Percentiles rank a stretch among this genome's conserved stretches.
Conservation (phyloP, 306 rosid genomes). For the Acacia confusa region DNA sequence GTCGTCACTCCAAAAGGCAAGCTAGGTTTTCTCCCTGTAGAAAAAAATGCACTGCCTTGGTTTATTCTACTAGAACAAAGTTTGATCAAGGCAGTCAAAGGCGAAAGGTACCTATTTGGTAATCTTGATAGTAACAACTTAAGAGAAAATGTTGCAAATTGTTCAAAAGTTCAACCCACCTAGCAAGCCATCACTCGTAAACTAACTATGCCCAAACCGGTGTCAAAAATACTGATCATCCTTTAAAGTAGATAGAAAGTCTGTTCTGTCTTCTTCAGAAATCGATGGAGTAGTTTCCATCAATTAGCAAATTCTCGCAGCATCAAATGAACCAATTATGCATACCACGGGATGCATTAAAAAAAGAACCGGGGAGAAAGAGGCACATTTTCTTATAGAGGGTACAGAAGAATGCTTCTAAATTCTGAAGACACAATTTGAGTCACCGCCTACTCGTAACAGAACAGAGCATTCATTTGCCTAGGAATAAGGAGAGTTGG, state of each 20-base stretch:
- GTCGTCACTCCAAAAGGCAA: not conserved
- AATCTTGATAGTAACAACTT: not conserved
- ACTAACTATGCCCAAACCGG: not conserved
- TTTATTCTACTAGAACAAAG: not conserved
- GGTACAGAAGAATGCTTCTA: not conserved
- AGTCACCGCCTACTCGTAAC: not conserved
- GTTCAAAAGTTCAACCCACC: not conserved
- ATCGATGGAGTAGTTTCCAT: not conserved
- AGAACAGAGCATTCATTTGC: slow-evolving; percentile 1
- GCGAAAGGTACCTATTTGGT: not conserved
- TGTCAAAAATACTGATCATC: not conserved
- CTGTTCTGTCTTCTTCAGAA: slow-evolving; percentile 9
- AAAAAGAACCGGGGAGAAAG: slow-evolving; percentile 15
- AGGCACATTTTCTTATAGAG: not conserved
- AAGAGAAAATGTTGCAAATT: not conserved
- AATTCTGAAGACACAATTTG: not conserved
- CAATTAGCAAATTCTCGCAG: slow-evolving; percentile 13
- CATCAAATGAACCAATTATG: slow-evolving; percentile 4
- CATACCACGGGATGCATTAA: not conserved
- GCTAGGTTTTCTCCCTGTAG: not conserved
- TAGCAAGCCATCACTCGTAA: not conserved
- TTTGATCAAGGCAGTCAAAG: not conserved
- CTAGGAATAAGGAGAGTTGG: slow-evolving; percentile 13
- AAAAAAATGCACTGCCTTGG: not conserved
- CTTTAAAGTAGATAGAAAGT: slow-evolving; percentile 4